Percentiles rank a stretch among this genome's conserved stretches.
These are phyloP conservation scores for Alternaria dauci DNA, from an alignment of 2,329 filamentous ascomycete genomes.

Conservation along the genomic window DNA sequence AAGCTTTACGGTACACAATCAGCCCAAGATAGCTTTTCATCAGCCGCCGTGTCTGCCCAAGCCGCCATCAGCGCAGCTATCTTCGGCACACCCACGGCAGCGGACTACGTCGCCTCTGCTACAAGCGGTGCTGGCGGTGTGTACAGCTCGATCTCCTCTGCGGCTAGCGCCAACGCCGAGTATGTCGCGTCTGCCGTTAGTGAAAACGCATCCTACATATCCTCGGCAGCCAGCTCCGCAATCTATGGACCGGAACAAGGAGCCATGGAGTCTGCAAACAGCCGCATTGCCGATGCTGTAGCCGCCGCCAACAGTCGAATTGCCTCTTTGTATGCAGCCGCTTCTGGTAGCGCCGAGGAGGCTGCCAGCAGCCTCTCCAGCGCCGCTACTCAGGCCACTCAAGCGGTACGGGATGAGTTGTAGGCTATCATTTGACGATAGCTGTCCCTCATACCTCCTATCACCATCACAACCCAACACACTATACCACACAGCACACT, in stretches of 20 bases:
- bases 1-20: constrained; percentile 65
- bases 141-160: constrained; percentile 27
- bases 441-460: background rate
- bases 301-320: constrained; percentile 56
- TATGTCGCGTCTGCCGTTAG: constrained; percentile 58
- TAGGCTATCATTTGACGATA: constrained; percentile 28
- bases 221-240: constrained; percentile 53
- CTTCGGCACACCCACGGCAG: constrained; percentile 63
- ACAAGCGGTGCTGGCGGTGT: constrained; percentile 54
- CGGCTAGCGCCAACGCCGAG: constrained; percentile 29
- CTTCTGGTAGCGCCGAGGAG: constrained; percentile 54
- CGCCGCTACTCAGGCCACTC: constrained; percentile 51
- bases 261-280: constrained; percentile 57
- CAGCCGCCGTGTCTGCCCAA: constrained; percentile 64
- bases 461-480: background rate
- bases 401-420: constrained; percentile 62
- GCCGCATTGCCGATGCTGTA: constrained; percentile 52
- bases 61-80: constrained; percentile 64
- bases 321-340: constrained; percentile 50
- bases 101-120: constrained; percentile 53
- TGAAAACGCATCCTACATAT: constrained; percentile 49
- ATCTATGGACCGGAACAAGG: constrained; percentile 59
- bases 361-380: constrained; percentile 56
- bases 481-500: constrained; percentile 10
- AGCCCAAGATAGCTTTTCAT: constrained; percentile 62